Conservation (phyloP, 495 filamentous ascomycete species). For the Sordaria brevicollis region DNA sequence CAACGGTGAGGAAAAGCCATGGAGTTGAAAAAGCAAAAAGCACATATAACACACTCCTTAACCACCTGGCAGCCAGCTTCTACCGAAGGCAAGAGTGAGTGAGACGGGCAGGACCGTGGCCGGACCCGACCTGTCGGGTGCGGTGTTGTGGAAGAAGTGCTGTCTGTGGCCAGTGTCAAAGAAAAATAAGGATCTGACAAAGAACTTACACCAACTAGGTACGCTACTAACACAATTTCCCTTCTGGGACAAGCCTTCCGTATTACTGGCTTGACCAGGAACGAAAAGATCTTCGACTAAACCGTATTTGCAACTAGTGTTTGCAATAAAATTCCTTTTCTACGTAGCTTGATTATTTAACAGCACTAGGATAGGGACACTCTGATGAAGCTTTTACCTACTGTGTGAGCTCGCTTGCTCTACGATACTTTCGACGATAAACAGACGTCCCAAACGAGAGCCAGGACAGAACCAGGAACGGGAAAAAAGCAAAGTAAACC, state of each 20-base stretch:
- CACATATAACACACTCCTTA: not conserved
- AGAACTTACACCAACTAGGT: conserved; percentile 5
- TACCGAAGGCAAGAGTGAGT: not conserved
- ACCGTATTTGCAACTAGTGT: not conserved
- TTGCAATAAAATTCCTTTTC: not conserved
- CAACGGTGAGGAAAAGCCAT: not conserved
- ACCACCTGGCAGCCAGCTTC: too few species aligned
- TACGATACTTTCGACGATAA: too few species aligned
- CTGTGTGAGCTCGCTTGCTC: too few species aligned
- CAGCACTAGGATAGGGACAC: not conserved
- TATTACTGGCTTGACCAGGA: not conserved
- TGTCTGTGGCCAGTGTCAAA: too few species aligned
- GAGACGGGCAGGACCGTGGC: not conserved
- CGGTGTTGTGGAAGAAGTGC: not conserved
- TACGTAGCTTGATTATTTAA: not conserved
- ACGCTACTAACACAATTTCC: not conserved
- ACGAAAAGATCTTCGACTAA: not conserved
- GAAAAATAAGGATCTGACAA: conserved; percentile 12
- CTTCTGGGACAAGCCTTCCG: not conserved
- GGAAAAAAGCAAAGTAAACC: too few species aligned
- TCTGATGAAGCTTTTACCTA: not conserved
- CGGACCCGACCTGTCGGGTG: not conserved
- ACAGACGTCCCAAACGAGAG: too few species aligned
- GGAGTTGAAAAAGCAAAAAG: not conserved
- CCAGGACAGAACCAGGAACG: not conserved